Conservation (phyloP, 2,329 filamentous ascomycete genomes). For the Cladorrhinum sp. region DNA sequence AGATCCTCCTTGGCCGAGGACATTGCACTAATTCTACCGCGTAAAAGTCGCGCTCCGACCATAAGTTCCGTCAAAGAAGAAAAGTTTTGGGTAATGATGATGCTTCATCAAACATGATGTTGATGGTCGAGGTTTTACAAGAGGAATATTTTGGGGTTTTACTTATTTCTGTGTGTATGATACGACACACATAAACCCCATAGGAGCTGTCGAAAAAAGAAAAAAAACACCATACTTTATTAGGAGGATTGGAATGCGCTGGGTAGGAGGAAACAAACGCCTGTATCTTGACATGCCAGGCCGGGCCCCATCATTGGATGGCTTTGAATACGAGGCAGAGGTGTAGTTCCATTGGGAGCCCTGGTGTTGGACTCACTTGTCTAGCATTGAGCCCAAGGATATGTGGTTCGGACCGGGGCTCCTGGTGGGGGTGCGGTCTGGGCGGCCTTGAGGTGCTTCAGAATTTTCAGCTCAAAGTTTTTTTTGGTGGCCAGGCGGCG, state of each 20-base stretch:
- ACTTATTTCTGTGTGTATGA: conserved; percentile 20
- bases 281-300: conserved; percentile 10
- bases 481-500: background rate
- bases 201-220: conserved; percentile 14
- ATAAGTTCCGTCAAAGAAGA: background rate
- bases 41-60: conserved; percentile 11
- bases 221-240: conserved; percentile 14
- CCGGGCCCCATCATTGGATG: conserved; percentile 17
- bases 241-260: conserved; percentile 10
- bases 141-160: conserved; percentile 19
- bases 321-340: conserved; percentile 15
- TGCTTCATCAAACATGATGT: conserved; percentile 13
- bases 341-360: conserved; percentile 14
- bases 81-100: conserved; percentile 9
- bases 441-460: background rate
- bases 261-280: conserved; percentile 6
- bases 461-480: conserved; percentile 14
- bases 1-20: conserved; percentile 10
- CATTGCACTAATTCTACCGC: conserved; percentile 6
- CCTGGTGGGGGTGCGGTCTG: conserved; percentile 3
- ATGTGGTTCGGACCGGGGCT: background rate
- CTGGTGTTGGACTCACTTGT: conserved; percentile 12
- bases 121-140: conserved; percentile 13
- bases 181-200: conserved; percentile 6
- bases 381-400: conserved; percentile 2